These are phyloP conservation scores for Pseudozyma sp. DNA, from an alignment of 1,284 basidiomycete genomes.

Conservation along the genomic window DNA sequence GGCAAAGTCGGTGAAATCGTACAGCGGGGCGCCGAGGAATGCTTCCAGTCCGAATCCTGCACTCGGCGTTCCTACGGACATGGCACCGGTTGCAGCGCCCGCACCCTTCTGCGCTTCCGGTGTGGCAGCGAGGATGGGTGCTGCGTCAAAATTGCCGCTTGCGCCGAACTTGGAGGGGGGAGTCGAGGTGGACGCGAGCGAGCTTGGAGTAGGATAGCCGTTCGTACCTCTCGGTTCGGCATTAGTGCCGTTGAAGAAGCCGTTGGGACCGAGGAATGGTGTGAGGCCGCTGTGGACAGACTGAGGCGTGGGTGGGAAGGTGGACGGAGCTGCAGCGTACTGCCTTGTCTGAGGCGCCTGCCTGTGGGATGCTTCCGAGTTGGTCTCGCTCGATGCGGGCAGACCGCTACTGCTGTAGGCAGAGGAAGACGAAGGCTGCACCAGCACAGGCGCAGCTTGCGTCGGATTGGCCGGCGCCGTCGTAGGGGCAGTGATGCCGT, in stretches of 20 bases:
- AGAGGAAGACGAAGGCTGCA: constrained; percentile 10
- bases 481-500: constrained; percentile 28
- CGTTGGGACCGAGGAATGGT: constrained; percentile 40
- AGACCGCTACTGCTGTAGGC: not conserved
- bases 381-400: not conserved
- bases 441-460: constrained; percentile 19
- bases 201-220: constrained; percentile 34
- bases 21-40: constrained; percentile 43
- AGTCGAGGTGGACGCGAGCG: constrained; percentile 16
- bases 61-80: constrained; percentile 49
- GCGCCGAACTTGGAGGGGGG: constrained; percentile 1
- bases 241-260: constrained; percentile 24
- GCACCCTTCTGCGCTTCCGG: constrained; percentile 9
- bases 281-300: constrained; percentile 33
- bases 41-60: constrained; percentile 48
- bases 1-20: constrained; percentile 51
- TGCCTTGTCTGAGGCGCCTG: constrained; percentile 6
- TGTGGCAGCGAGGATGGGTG: not conserved
- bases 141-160: not conserved
- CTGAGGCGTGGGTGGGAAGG: constrained; percentile 23
- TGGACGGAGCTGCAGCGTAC: constrained; percentile 1
- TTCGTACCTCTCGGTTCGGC: constrained; percentile 2
- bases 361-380: not conserved
- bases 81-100: not conserved
- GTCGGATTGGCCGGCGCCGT: not conserved